Evolutionary conservation across 2,329 filamentous ascomycete genomes (phyloP), one percentile per base, ranked within the genome.

Genomic region (Didymella pinodella): DNA sequence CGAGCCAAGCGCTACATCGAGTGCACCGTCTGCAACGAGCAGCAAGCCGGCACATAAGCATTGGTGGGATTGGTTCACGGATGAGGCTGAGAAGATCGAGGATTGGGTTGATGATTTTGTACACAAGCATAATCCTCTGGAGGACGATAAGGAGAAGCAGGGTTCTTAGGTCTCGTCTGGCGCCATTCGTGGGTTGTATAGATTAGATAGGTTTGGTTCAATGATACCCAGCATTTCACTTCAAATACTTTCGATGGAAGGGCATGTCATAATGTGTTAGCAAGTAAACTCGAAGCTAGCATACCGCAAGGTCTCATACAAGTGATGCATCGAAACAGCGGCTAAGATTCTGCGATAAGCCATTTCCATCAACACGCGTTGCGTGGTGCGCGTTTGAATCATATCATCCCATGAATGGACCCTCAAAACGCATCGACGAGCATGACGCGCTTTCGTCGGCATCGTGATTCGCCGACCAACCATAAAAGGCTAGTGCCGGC

Each of bases 31-130:
- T 16, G 57, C 62, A 29, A 54, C 59, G 7, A 53, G 57, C 11
- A 58, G 54, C 18, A 49, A 54, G 47, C 48, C 54, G 7, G 32
- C 28, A 2, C 57, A 64, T 7, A 62, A 71, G 44, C 65, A 61
- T 16, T 77, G 67, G 74, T 77, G 75, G 75, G 68, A 76, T 53
- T 77, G 74, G 74, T 56, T 78, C 34, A 69, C 69, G 41, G 75
- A 77, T 14, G 73, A 76, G 57, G 74, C 70, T 3, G 72, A 76
- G 25, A 63, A 70, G 16, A 66, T 74, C 1, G 71, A 74, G 50
- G 69, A 71, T 11, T 78, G 76, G 76, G 75, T 77, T 0, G 72
- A 76, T 45, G 65, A 63, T 8, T 73, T 76, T 47, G 38, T 76
- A 20, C 63, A 74, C 54, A 65, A 70, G 40, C 71, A 75, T 59